Evolutionary conservation across 331 rosid genomes (phyloP), one percentile per base, ranked within the genome.

Genomic region (Rhamnella rubrinervis): DNA sequence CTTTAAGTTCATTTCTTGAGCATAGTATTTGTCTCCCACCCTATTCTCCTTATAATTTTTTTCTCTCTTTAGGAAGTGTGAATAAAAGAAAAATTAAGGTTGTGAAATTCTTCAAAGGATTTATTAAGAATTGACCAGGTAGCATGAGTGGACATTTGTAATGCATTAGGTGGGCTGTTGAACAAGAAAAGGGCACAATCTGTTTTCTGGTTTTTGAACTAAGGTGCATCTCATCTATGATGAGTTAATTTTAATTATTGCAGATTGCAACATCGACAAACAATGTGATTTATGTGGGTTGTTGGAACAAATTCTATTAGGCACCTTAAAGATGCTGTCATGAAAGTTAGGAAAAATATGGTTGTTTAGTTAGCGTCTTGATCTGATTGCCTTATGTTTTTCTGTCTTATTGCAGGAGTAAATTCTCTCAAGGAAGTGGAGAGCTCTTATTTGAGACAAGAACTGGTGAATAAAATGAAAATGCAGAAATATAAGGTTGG

Each of bases 401-500:
- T 63, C 55, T 80, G 55, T 77, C 72, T 19, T 61, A 71, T 68
- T 84, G 77, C 78, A 86, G 97, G 84, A 82, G 81, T 62, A 71
- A 49, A 82, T 55, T 50, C 63, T 57, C 73, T 62, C 26, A 82
- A 82, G 76, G 86, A 85, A 68, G 77, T 20, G 41, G 92, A 87
- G 83, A 88, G 89, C 73, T 71, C 86, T 71, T 65, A 61, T 81
- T 74, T 93, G 89, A 84, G 72, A 71, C 74, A 63, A 70, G 86
- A 50, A 71, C 91, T 76, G 66, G 63, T 65, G 81, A 82, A 71
- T 58, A 88, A 88, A 78, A 72, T 85, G 86, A 82, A 74, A 64
- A 78, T 51, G 37, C 80, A 66, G 52, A 91, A 85, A 81, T 93
- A 80, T 76, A 90, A 82, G 90, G 97, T 92, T 61, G 51, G 85